Evolutionary conservation across 1,139 yeast species (phyloP), one percentile per base, ranked within the genome.

Genomic region (Hanseniaspora sp.): DNA sequence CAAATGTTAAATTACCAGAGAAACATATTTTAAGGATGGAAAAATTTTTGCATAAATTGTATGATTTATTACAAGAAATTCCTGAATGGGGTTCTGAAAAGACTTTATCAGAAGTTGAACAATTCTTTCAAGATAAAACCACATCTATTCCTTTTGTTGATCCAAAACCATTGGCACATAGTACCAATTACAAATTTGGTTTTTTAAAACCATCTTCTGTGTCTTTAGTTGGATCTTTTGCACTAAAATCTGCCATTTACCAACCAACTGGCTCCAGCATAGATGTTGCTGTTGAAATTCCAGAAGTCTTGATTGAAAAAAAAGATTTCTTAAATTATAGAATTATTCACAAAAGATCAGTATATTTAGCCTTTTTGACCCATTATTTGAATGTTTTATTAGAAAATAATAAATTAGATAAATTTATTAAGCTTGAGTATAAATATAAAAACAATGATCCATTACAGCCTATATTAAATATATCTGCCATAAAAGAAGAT

Each of bases 301-400:
- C 96, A 3, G 69, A 72, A 53, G 70, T 71, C 31, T 65, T 86
- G 52, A 83, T 92, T 64, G 92, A 83, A 64, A 82, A 83, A 53
- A 92, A 94, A 69, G 99, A 92, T 67, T 87, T 83, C 64, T 73
- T 90, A 61, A 92, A 92, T 69, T 88, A 86, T 70, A 76, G 97
- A 64, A 92, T 95, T 46, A 73, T 87, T 56, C 88, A 90, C 70
- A 92, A 92, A 69, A 77, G 96, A 60, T 82, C 96, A 5, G 92
- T 86, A 61, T 92, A 88, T 64, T 63, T 88, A 57, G 90, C 95
- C 7, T 83, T 82, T 64, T 66, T 90, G 59, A 83, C 92, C 0
- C 82, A 82, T 58, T 74, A 79, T 58, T 71, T 87, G 59, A 74
- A 78, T 48, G 69, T 76, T 0, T 68, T 78, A 48, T 71, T 84